phyloP scores from a whole-genome alignment of 2,329 filamentous ascomycete genomes.

The Colletotrichum acutatum region DNA sequence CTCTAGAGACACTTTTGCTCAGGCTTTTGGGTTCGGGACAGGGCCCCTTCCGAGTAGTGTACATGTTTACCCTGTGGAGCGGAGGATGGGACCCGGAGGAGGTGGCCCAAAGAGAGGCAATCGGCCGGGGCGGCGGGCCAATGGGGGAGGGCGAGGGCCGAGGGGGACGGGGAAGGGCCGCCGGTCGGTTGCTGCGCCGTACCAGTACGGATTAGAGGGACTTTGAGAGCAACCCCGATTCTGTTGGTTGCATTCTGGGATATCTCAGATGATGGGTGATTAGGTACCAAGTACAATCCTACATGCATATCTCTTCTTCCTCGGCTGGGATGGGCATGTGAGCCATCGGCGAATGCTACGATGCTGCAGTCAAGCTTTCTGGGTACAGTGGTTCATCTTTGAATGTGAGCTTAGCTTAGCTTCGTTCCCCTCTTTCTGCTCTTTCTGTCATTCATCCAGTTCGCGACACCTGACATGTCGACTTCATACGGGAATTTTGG shows the following conservation, averaged over 20 bases:
- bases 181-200: neutral
- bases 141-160: neutral
- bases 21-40: neutral
- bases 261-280: neutral
- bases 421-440: neutral
- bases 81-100: neutral
- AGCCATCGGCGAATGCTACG: neutral
- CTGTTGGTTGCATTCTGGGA: neutral
- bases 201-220: no score
- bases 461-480: neutral
- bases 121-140: conserved; percentile 26
- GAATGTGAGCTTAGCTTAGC: neutral
- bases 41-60: neutral
- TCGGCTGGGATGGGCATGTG: neutral
- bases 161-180: neutral
- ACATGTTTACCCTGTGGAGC: neutral
- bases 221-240: neutral
- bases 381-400: neutral
- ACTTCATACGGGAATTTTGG: neutral
- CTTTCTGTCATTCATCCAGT: neutral
- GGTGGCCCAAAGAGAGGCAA: conserved; percentile 12
- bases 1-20: neutral
- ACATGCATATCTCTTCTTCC: neutral
- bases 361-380: neutral
- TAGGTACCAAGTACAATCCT: neutral